A percentile compares a stretch with the other conserved stretches of the same genome.
Conservation (phyloP, 2,329 filamentous ascomycete species). For the Sclerotinia minor region DNA sequence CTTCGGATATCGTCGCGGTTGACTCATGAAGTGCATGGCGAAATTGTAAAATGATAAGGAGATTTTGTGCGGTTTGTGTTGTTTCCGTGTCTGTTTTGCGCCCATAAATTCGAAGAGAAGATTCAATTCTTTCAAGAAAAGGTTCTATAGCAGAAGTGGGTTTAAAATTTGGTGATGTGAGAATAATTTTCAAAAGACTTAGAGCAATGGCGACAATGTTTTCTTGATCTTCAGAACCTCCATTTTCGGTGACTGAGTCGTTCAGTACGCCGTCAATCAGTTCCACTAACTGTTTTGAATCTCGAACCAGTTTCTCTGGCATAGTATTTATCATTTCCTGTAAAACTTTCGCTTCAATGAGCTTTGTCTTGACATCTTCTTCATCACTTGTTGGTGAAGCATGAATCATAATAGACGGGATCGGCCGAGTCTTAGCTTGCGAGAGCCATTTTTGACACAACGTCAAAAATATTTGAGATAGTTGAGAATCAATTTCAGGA, state of each 20-base stretch:
- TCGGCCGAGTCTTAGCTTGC: slow-evolving; percentile 30
- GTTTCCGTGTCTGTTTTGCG: slow-evolving; percentile 45
- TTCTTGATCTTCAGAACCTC: slow-evolving; percentile 47
- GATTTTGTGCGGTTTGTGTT: slow-evolving; percentile 56
- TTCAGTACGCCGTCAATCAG: slow-evolving; percentile 61
- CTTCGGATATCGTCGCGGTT: slow-evolving; percentile 19
- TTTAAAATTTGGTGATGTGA: slow-evolving; percentile 58
- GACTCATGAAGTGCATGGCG: slow-evolving; percentile 53
- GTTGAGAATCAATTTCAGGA: slow-evolving; percentile 44
- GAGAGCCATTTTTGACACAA: slow-evolving; percentile 60
- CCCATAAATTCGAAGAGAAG: slow-evolving; percentile 49
- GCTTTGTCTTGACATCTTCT: slow-evolving; percentile 48
- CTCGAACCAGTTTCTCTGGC: slow-evolving; percentile 62
- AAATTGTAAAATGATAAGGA: slow-evolving; percentile 57
- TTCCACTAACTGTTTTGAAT: slow-evolving; percentile 64
- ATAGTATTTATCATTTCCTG: slow-evolving; percentile 65
- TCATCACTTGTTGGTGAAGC: slow-evolving; percentile 41
- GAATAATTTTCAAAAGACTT: slow-evolving; percentile 61
- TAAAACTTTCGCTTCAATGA: slow-evolving; percentile 62
- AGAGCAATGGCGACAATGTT: slow-evolving; percentile 55
- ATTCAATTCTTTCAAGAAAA: slow-evolving; percentile 50
- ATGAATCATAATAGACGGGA: slow-evolving; percentile 35
- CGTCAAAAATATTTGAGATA: slow-evolving; percentile 60
- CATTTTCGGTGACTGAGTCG: slow-evolving; percentile 29
- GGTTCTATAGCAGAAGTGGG: slow-evolving; percentile 46